These are phyloP conservation scores for Fonsecaea nubica DNA, from an alignment of 2,329 filamentous ascomycete genomes.

Conservation along the genomic window DNA sequence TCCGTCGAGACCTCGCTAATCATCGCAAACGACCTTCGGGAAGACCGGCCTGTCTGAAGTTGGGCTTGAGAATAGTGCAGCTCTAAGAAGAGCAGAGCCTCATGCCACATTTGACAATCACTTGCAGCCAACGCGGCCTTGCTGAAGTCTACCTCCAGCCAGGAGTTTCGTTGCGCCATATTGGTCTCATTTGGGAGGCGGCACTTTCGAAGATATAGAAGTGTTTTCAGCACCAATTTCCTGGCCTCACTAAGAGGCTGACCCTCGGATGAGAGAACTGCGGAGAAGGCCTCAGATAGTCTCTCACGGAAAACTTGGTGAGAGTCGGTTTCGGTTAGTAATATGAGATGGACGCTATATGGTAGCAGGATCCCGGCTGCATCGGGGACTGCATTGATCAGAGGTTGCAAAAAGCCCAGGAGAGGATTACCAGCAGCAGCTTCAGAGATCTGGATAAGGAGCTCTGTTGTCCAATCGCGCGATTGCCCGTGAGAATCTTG, in stretches of 20 bases:
- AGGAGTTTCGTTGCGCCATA: constrained; percentile 76
- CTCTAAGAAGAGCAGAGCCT: constrained; percentile 83
- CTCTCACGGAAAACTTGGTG: constrained; percentile 70
- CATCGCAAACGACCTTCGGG: constrained; percentile 70
- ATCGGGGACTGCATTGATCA: constrained; percentile 69
- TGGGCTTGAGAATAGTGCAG: constrained; percentile 65
- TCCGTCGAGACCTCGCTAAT: constrained; percentile 65
- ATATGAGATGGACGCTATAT: constrained; percentile 81
- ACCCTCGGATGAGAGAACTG: constrained; percentile 43
- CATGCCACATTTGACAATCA: constrained; percentile 83
- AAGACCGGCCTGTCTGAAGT: constrained; percentile 52
- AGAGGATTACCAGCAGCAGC: constrained; percentile 69
- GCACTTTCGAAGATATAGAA: constrained; percentile 89
- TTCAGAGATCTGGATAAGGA: constrained; percentile 68
- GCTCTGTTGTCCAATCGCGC: constrained; percentile 64
- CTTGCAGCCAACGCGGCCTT: constrained; percentile 74
- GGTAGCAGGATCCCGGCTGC: constrained; percentile 79
- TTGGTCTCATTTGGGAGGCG: constrained; percentile 75
- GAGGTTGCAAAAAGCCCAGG: constrained; percentile 69
- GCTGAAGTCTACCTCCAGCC: constrained; percentile 83
- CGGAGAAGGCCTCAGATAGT: constrained; percentile 68
- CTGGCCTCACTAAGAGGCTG: constrained; percentile 64
- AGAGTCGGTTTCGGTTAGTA: constrained; percentile 66
- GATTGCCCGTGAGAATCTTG: neutral
- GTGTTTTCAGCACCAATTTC: constrained; percentile 74